Percentiles rank a stretch among this genome's conserved stretches.
Conservation (phyloP, 2,329 filamentous ascomycete genomes). For the Arthrobotrys sinensis region DNA sequence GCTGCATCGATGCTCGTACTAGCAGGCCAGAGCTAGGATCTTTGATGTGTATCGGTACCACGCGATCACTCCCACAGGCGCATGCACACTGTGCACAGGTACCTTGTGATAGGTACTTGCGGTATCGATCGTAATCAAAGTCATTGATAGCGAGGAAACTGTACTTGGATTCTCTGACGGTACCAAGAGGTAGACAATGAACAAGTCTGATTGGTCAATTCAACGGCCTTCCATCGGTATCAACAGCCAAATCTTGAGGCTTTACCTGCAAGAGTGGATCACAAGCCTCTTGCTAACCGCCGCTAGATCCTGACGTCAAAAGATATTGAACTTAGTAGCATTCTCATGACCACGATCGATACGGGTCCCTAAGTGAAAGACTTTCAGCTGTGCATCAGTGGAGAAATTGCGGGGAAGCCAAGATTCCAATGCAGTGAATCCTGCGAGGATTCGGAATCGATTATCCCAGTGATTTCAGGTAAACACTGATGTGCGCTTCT, state of each 20-base stretch:
- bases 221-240: neutral
- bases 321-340: neutral
- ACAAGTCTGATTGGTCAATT: constrained; percentile 18
- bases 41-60: constrained; percentile 17
- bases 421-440: neutral
- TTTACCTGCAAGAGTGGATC: neutral
- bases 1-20: neutral
- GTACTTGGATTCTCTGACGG: neutral
- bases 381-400: neutral
- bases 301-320: neutral
- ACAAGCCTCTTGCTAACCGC: neutral
- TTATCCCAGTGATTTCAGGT: neutral
- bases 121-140: constrained; percentile 4
- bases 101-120: neutral
- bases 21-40: constrained; percentile 4
- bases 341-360: constrained; percentile 8
- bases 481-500: neutral
- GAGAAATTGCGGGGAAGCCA: constrained; percentile 27
- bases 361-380: neutral
- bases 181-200: constrained; percentile 5
- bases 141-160: constrained; percentile 6
- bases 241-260: neutral
- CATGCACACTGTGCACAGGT: neutral
- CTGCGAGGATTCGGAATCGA: constrained; percentile 3
- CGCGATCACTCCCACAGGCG: constrained; percentile 17